Evolutionary conservation across 2,329 filamentous ascomycete genomes (phyloP), one percentile per base, ranked within the genome.

Genomic region (Aspergillus sp.): DNA sequence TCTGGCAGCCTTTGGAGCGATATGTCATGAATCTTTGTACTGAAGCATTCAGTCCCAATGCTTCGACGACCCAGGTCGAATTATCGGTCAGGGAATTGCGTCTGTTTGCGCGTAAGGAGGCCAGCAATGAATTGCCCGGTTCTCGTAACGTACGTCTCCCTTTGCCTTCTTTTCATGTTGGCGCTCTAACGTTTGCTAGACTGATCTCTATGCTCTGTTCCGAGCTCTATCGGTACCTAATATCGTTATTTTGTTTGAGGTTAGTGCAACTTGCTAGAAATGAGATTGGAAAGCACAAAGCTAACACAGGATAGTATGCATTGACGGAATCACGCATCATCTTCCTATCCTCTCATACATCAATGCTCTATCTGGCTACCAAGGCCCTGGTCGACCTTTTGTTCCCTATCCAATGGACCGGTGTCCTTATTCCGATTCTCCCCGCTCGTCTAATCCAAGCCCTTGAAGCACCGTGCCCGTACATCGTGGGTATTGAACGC

Each of bases 21-120:
- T 98, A 97, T 67, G 90, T 98, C 30, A 85, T 97, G 71, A 97
- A 97, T 66, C 77, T 98, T 30, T 98, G 93, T 70, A 90, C 90
- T 7, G 91, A 97, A 70, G 93, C 93, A 2, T 86, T 94, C 61
- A 91, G 87, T 61, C 93, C 93, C 1, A 81, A 95, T 44, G 87
- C 86, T 30, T 97, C 93, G 35, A 91, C 94, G 70, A 97, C 91
- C 0, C 93, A 98, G 66, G 90, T 97, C 27, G 93, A 98, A 70
- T 77, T 97, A 33, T 85, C 86, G 1, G 82, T 98, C 27, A 82
- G 93, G 49, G 93, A 98, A 66, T 72, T 98, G 57, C 86, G 90
- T 27, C 76, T 98, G 45, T 97, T 95, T 68, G 90, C 93, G 5
- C 83, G 93, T 32, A 94, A 94, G 63, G 93, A 97, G 67, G 93